phyloP scores from a whole-genome alignment of 345 rosid genomes.

The Syzygium oleosum region DNA sequence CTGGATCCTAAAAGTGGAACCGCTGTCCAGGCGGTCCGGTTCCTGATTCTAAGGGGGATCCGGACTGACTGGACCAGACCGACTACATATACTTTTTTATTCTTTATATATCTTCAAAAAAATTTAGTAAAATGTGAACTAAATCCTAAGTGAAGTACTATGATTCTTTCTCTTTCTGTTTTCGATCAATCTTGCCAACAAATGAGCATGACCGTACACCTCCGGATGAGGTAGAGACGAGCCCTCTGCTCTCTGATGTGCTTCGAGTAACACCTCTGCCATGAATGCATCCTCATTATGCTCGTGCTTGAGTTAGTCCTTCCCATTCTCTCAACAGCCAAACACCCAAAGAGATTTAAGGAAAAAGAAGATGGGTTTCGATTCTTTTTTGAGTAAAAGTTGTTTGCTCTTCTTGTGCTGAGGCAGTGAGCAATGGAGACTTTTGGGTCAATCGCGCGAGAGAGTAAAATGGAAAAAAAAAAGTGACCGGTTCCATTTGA shows the following conservation, averaged over 20 bases:
- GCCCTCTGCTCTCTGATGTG: constrained; percentile 65
- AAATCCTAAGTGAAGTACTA: too few relatives aligned
- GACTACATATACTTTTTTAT: too few relatives aligned
- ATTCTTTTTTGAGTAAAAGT: too few relatives aligned
- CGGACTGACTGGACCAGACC: too few relatives aligned
- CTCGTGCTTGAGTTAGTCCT: neutral
- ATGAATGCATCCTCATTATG: constrained; percentile 18
- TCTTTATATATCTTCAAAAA: too few relatives aligned
- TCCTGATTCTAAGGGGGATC: too few relatives aligned
- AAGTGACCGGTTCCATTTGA: too few relatives aligned
- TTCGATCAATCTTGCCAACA: constrained; percentile 49
- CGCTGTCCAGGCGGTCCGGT: too few relatives aligned
- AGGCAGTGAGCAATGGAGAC: neutral
- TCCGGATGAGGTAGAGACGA: constrained; percentile 70
- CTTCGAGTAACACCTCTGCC: constrained; percentile 48
- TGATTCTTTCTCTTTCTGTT: too few relatives aligned
- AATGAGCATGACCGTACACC: constrained; percentile 62
- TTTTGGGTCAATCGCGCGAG: neutral
- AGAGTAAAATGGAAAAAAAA: too few relatives aligned
- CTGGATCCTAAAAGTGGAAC: too few relatives aligned
- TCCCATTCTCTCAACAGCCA: neutral
- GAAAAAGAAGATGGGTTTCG: neutral
- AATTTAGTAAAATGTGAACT: too few relatives aligned
- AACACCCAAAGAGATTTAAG: neutral
- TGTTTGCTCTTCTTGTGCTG: neutral